These are phyloP conservation scores for Diaporthe sp. DNA, from an alignment of 2,329 filamentous ascomycete species.

Conservation along the genomic window DNA sequence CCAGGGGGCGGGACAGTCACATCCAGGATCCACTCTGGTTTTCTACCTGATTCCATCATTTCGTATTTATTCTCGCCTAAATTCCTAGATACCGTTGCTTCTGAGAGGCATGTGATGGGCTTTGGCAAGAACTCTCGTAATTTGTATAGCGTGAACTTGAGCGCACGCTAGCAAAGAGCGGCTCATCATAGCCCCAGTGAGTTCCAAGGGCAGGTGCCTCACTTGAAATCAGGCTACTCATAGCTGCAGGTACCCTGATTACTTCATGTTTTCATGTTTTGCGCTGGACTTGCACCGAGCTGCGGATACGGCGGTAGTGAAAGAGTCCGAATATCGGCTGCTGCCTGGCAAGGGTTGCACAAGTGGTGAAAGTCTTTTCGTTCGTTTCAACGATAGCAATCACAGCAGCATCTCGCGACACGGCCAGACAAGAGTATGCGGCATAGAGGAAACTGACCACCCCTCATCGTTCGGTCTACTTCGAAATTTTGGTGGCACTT, in stretches of 20 bases:
- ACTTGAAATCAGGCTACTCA: not conserved
- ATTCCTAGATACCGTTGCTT: not conserved
- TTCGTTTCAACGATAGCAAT: not conserved
- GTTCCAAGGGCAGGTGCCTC: not conserved
- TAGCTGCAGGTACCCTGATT: not conserved
- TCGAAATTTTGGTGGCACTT: not conserved
- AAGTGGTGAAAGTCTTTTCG: not conserved
- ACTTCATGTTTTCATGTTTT: no score
- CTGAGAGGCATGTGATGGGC: not conserved
- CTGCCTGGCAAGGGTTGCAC: not conserved
- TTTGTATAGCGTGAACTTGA: not conserved
- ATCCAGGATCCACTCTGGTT: not conserved
- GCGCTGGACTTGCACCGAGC: no score
- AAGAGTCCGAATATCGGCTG: not conserved
- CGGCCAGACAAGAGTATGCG: not conserved
- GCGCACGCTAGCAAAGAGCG: not conserved
- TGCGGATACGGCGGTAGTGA: not conserved
- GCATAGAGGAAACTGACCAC: not conserved
- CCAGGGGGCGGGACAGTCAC: not conserved
- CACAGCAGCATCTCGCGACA: not conserved
- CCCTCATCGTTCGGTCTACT: not conserved
- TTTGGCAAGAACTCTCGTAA: not conserved
- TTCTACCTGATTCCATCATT: not conserved
- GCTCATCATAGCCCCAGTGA: not conserved
- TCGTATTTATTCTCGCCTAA: not conserved